phyloP scores from a whole-genome alignment of 2,329 filamentous ascomycete species.

The Cladosporium sp. region DNA sequence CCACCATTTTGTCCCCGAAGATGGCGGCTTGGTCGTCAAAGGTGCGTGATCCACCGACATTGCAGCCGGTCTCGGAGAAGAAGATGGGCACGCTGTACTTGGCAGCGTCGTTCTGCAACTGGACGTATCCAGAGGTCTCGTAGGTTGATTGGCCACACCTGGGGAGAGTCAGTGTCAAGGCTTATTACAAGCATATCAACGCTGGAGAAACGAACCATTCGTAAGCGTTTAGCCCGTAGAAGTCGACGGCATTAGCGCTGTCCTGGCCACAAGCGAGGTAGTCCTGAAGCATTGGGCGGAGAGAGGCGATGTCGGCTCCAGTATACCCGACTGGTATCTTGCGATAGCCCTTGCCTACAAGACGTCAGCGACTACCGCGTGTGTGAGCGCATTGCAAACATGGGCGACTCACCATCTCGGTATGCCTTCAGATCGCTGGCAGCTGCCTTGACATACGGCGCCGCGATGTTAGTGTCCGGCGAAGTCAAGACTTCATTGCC shows the following conservation, averaged over 20 bases:
- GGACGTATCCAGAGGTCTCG: constrained; percentile 62
- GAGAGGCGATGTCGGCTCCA: constrained; percentile 73
- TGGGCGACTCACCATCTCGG: constrained; percentile 66
- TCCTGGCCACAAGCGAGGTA: constrained; percentile 78
- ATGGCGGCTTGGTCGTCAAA: constrained; percentile 74
- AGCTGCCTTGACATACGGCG: constrained; percentile 79
- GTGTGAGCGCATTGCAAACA: constrained; percentile 36
- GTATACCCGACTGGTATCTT: constrained; percentile 83
- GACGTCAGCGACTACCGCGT: neutral
- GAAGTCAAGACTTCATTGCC: constrained; percentile 79
- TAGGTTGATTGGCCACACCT: constrained; percentile 48
- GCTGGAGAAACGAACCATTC: constrained; percentile 16
- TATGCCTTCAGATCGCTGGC: constrained; percentile 79
- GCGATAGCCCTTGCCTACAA: constrained; percentile 62
- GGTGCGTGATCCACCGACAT: constrained; percentile 55
- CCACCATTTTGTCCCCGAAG: constrained; percentile 68
- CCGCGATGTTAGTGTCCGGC: constrained; percentile 55
- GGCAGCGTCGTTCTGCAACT: constrained; percentile 62
- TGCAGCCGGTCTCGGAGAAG: constrained; percentile 87
- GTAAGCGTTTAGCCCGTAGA: constrained; percentile 74
- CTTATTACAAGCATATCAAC: neutral
- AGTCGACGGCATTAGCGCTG: constrained; percentile 66
- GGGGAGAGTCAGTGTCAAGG: constrained; percentile 18
- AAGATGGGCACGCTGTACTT: constrained; percentile 80
- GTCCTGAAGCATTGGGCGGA: constrained; percentile 62